phyloP scores from a whole-genome alignment of 108 stramenopile genomes.

The Conticribra weissflogii region DNA sequence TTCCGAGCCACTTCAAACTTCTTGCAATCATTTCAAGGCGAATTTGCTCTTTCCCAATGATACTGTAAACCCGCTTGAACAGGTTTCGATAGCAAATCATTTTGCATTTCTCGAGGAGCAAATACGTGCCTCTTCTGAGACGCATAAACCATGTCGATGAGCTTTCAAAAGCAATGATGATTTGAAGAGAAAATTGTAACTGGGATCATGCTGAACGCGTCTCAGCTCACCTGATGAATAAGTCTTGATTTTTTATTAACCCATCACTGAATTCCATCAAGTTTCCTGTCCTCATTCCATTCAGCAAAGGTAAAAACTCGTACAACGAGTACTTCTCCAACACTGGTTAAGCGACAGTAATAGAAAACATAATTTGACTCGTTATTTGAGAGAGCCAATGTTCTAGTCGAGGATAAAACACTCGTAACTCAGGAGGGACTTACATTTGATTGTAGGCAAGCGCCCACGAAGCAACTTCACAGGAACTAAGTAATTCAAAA shows the following conservation, averaged over 20 bases:
- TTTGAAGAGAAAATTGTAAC: neutral
- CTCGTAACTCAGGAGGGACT: conserved; percentile 33
- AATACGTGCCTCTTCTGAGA: conserved; percentile 85
- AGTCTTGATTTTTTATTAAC: conserved; percentile 79
- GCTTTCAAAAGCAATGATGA: neutral
- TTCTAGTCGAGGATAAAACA: conserved; percentile 6
- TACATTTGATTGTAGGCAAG: conserved; percentile 72
- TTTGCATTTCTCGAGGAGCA: conserved; percentile 93
- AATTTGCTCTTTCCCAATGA: conserved; percentile 77
- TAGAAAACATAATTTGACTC: neutral
- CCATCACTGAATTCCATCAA: conserved; percentile 88
- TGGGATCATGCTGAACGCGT: no score
- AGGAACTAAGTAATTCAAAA: conserved; percentile 90
- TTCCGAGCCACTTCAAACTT: conserved; percentile 80
- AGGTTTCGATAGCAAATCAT: conserved; percentile 95
- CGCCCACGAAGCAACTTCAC: conserved; percentile 89
- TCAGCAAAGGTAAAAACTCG: conserved; percentile 79
- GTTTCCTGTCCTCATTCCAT: conserved; percentile 84
- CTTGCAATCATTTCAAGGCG: conserved; percentile 65
- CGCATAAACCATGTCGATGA: conserved; percentile 8
- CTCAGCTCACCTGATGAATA: conserved; percentile 65
- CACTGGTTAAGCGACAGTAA: conserved; percentile 36
- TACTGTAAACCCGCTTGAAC: conserved; percentile 84
- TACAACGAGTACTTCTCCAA: conserved; percentile 85
- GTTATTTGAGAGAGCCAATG: neutral